Evolutionary conservation across 768 basidiomycete species (phyloP).

Genomic region (button mushroom (Agaricus bisporus)): DNA sequence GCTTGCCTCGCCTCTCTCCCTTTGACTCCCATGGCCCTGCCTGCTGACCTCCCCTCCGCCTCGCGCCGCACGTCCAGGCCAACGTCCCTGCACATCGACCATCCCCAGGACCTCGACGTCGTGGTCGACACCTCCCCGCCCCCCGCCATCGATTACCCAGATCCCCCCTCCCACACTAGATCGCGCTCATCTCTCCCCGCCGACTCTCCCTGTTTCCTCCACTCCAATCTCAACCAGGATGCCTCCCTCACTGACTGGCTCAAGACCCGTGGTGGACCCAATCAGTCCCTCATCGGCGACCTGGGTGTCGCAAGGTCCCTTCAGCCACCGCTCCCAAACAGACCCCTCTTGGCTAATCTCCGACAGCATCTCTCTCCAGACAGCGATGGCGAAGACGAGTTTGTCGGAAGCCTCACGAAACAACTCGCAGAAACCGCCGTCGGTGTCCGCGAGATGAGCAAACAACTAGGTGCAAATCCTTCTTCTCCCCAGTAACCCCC

Average conservation of each 20-base stretch:
- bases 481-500: neutral
- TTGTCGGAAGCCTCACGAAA: conserved; percentile 74
- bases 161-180: conserved; percentile 10
- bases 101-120: conserved; percentile 34
- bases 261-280: conserved; percentile 32
- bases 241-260: conserved; percentile 77
- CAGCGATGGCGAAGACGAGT: conserved; percentile 55
- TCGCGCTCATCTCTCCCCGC: conserved; percentile 24
- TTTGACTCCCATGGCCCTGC: no score
- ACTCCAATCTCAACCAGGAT: conserved; percentile 83
- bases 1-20: no score
- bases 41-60: conserved; percentile 9
- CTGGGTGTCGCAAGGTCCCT: conserved; percentile 49
- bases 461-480: conserved; percentile 70
- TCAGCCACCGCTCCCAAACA: conserved; percentile 20
- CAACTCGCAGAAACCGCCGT: conserved; percentile 96
- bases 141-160: conserved; percentile 15
- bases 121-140: conserved; percentile 34
- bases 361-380: conserved; percentile 16
- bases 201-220: conserved; percentile 86
- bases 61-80: conserved; percentile 39
- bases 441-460: conserved; percentile 97
- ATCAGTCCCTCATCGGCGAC: conserved; percentile 21
- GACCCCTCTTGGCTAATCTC: conserved; percentile 13
- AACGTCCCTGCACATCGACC: conserved; percentile 37